Conservation (phyloP, 2,329 filamentous ascomycete genomes). For the Cercospora sp. region DNA sequence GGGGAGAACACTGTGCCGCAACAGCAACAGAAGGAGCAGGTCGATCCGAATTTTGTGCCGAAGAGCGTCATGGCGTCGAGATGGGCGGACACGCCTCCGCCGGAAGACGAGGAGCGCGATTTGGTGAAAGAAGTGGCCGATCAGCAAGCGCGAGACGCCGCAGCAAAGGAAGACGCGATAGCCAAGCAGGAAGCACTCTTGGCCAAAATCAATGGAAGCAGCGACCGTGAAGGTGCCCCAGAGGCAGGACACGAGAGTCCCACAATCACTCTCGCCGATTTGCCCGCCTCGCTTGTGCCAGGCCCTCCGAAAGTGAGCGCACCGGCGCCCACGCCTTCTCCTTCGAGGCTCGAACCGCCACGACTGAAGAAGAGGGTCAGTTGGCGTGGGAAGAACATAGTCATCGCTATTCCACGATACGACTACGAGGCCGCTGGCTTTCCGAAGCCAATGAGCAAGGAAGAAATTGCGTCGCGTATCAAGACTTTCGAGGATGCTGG, state of each 20-base stretch:
- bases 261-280: neutral
- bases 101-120: conserved; percentile 19
- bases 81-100: conserved; percentile 32
- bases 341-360: conserved; percentile 34
- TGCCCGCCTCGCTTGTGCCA: conserved; percentile 8
- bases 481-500: conserved; percentile 67
- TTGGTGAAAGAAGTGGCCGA: conserved; percentile 2
- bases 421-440: conserved; percentile 46
- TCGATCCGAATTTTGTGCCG: conserved; percentile 17
- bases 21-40: conserved; percentile 5
- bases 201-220: conserved; percentile 14
- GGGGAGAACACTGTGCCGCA: conserved; percentile 1
- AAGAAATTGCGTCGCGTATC: conserved; percentile 63
- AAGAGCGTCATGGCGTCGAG: conserved; percentile 33
- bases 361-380: conserved; percentile 47
- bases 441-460: conserved; percentile 46
- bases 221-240: conserved; percentile 5
- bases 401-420: conserved; percentile 48
- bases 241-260: neutral
- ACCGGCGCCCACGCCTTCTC: conserved; percentile 7
- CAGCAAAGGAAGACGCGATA: conserved; percentile 8
- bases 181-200: conserved; percentile 13
- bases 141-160: conserved; percentile 11
- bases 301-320: conserved; percentile 6
- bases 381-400: conserved; percentile 49